phyloP scores from a whole-genome alignment of 176 grass and related monocot genomes.

The Microstegium vimineum region DNA sequence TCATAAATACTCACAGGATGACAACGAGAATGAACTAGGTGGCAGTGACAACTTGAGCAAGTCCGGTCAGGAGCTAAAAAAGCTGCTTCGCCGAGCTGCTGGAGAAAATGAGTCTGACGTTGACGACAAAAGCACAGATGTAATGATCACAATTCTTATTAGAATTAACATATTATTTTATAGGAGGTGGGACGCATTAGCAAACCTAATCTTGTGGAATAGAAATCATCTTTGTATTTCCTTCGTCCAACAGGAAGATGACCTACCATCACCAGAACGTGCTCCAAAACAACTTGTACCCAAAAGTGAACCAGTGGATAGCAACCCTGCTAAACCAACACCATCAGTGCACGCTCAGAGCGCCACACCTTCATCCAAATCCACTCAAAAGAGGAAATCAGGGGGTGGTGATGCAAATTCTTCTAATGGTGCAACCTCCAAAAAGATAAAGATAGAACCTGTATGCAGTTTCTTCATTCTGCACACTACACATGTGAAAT shows the following conservation, averaged over 20 bases:
- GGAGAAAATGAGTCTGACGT: conserved; percentile 63
- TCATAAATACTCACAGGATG: conserved; percentile 49
- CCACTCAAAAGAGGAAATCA: conserved; percentile 59
- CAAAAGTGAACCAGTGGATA: conserved; percentile 55
- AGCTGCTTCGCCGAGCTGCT: conserved; percentile 54
- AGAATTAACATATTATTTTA: conserved; percentile 11
- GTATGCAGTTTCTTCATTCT: conserved; percentile 45
- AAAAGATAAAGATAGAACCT: conserved; percentile 55
- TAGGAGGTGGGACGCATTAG: background rate
- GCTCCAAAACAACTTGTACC: conserved; percentile 53
- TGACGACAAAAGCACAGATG: conserved; percentile 50
- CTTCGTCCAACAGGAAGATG: conserved; percentile 61
- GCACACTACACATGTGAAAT: background rate
- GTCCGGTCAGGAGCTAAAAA: conserved; percentile 89
- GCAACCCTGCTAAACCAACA: conserved; percentile 43
- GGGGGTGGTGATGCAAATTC: conserved; percentile 53
- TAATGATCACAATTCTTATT: conserved; percentile 36
- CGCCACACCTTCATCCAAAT: conserved; percentile 46
- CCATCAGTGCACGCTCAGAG: conserved; percentile 13
- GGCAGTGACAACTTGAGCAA: conserved; percentile 51
- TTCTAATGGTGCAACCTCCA: conserved; percentile 22
- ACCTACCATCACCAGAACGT: conserved; percentile 39
- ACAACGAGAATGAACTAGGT: conserved; percentile 71
- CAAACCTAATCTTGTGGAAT: conserved; percentile 8
- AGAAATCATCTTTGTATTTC: conserved; percentile 10